phyloP scores from a whole-genome alignment of 495 filamentous ascomycete species.

The Lophiostoma macrostomum region DNA sequence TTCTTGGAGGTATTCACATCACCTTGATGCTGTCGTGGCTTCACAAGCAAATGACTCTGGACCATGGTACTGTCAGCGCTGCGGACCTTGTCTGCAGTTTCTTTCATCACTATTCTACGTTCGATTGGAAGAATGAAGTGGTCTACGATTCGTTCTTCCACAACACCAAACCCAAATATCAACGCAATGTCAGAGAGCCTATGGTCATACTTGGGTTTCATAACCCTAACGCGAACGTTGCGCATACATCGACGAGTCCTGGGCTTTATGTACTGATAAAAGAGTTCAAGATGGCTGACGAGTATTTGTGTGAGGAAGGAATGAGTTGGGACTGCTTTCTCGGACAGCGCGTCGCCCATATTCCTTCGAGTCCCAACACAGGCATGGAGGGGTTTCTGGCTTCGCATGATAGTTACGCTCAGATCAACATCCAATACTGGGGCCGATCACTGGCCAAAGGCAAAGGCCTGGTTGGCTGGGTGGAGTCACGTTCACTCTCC shows the following conservation, averaged over 20 bases:
- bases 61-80: constrained; percentile 32
- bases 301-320: constrained; percentile 34
- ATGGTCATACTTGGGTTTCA: constrained; percentile 56
- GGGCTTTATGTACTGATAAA: constrained; percentile 47
- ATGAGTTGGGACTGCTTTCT: constrained; percentile 48
- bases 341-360: background rate
- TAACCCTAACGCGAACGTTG: constrained; percentile 54
- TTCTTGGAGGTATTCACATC: constrained; percentile 57
- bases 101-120: constrained; percentile 56
- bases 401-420: constrained; percentile 48
- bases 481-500: constrained; percentile 51
- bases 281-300: constrained; percentile 49
- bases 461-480: constrained; percentile 50
- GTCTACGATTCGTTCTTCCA: constrained; percentile 55
- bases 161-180: constrained; percentile 43
- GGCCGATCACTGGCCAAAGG: constrained; percentile 47
- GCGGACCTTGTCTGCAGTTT: constrained; percentile 50
- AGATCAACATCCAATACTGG: constrained; percentile 57
- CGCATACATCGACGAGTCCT: constrained; percentile 46
- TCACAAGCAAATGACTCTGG: constrained; percentile 46
- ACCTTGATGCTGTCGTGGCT: constrained; percentile 53
- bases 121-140: constrained; percentile 50
- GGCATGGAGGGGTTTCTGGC: constrained; percentile 46
- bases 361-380: background rate
- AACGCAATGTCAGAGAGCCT: constrained; percentile 51